Evolutionary conservation across 495 filamentous ascomycete genomes (phyloP).

Genomic region (Elaphomyces granulatus): DNA sequence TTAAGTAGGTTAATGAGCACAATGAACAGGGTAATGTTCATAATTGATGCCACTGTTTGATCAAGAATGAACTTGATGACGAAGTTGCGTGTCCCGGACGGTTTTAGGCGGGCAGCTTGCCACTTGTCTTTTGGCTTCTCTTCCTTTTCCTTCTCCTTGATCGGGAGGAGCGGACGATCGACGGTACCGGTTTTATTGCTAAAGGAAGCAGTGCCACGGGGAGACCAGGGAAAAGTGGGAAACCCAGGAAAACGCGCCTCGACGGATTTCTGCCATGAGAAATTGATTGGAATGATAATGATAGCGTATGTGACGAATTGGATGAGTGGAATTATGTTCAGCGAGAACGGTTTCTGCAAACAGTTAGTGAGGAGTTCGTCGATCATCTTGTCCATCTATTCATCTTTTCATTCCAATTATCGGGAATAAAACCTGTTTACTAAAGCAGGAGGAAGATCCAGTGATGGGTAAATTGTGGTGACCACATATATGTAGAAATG

Average conservation of each 20-base stretch:
- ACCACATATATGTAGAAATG: too few species aligned
- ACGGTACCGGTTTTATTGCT: slow-evolving; percentile 24
- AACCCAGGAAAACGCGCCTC: slow-evolving; percentile 40
- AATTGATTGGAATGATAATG: slow-evolving; percentile 71
- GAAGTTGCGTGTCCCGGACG: slow-evolving; percentile 44
- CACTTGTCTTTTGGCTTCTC: slow-evolving; percentile 39
- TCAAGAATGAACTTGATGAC: slow-evolving; percentile 69
- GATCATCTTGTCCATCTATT: background rate
- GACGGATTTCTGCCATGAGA: slow-evolving; percentile 61
- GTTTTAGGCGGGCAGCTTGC: slow-evolving; percentile 18
- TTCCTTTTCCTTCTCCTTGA: slow-evolving; percentile 11
- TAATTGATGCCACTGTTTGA: slow-evolving; percentile 56
- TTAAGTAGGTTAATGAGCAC: slow-evolving; percentile 40
- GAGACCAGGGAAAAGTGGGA: slow-evolving; percentile 11
- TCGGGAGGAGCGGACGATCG: slow-evolving; percentile 19
- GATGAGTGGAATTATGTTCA: slow-evolving; percentile 51
- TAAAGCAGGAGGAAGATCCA: too few species aligned
- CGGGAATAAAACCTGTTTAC: too few species aligned
- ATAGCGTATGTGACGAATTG: slow-evolving; percentile 68
- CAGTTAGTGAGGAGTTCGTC: slow-evolving; percentile 1
- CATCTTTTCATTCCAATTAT: background rate
- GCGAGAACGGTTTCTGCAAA: slow-evolving; percentile 20
- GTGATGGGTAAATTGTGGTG: too few species aligned
- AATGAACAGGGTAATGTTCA: slow-evolving; percentile 71
- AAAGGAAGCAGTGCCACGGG: slow-evolving; percentile 38